These are phyloP conservation scores for Ceratocystiopsis sp. DNA, from an alignment of 2,329 filamentous ascomycete species.

Conservation along the genomic window DNA sequence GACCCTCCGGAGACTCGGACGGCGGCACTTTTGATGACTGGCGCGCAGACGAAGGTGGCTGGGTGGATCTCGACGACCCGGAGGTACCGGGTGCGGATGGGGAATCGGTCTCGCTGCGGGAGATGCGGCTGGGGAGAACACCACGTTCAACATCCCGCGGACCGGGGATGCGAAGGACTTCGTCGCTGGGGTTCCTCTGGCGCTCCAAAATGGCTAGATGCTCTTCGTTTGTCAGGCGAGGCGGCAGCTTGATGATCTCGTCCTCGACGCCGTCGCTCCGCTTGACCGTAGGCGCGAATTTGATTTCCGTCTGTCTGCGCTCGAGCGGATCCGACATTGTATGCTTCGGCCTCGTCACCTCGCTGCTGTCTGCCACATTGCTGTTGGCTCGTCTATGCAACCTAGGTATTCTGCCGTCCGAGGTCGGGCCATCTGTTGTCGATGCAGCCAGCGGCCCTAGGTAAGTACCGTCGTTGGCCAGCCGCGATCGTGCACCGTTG, in stretches of 20 bases:
- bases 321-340: conserved; percentile 9
- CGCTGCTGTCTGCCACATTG: neutral
- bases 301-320: conserved; percentile 33
- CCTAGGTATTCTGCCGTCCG: too few relatives aligned
- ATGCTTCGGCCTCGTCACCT: too few relatives aligned
- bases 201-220: conserved; percentile 80
- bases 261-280: conserved; percentile 38
- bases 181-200: conserved; percentile 56
- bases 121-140: conserved; percentile 43
- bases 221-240: conserved; percentile 48
- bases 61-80: neutral
- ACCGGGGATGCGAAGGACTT: conserved; percentile 73
- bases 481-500: conserved; percentile 32
- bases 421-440: neutral
- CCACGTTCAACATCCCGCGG: conserved; percentile 81
- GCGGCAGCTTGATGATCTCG: conserved; percentile 25
- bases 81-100: conserved; percentile 8
- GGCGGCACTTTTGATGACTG: neutral
- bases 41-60: too few relatives aligned
- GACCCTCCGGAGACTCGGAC: neutral
- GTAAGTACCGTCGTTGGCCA: conserved; percentile 45
- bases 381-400: neutral
- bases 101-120: conserved; percentile 17
- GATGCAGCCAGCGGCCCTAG: conserved; percentile 18
- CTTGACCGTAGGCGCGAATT: conserved; percentile 51